phyloP scores from a whole-genome alignment of 2,329 filamentous ascomycete genomes.

The Curvularia spicifera region DNA sequence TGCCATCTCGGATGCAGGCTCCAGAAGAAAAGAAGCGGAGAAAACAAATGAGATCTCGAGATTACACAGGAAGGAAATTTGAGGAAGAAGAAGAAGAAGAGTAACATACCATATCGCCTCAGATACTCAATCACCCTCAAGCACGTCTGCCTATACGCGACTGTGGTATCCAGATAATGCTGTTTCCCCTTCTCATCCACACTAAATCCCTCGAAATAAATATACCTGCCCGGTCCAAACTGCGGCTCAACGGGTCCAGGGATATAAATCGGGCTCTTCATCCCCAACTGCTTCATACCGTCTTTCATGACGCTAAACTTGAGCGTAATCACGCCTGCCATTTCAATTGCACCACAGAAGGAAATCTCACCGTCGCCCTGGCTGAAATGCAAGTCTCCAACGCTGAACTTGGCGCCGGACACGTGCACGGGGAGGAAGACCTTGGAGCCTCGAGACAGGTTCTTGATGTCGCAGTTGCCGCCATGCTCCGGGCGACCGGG shows the following conservation, averaged over 20 bases:
- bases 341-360: constrained; percentile 80
- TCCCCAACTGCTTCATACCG: constrained; percentile 73
- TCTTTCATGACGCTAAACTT: constrained; percentile 88
- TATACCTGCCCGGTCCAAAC: constrained; percentile 79
- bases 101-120: constrained; percentile 67
- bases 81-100: neutral
- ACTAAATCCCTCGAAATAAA: constrained; percentile 89
- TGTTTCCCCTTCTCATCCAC: constrained; percentile 90
- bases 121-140: constrained; percentile 81
- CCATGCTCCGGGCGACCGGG: constrained; percentile 85
- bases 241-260: constrained; percentile 88
- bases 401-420: constrained; percentile 83
- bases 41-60: neutral
- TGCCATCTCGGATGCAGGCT: neutral
- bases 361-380: constrained; percentile 92
- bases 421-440: constrained; percentile 91
- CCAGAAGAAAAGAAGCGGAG: neutral
- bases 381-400: constrained; percentile 86
- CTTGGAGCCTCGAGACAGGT: constrained; percentile 77
- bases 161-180: constrained; percentile 84
- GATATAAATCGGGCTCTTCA: constrained; percentile 85
- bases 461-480: constrained; percentile 92
- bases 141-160: constrained; percentile 84
- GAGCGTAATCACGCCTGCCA: constrained; percentile 89
- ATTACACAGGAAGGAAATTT: no score